Evolutionary conservation across 371 early-diverging fungal species (phyloP).

Genomic region (Apophysomyces variabilis): DNA sequence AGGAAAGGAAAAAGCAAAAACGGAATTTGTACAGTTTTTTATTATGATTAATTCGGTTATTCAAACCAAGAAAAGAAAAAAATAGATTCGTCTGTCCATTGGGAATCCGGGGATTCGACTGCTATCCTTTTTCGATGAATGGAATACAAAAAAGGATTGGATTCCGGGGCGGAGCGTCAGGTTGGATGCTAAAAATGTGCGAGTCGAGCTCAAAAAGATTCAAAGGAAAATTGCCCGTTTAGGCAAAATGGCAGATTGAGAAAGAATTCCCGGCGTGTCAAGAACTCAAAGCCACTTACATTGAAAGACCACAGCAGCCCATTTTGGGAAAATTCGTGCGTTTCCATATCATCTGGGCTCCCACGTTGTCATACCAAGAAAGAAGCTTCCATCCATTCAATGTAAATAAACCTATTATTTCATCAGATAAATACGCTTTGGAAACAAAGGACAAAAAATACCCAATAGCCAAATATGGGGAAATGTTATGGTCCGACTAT

Average conservation of each 20-base stretch:
- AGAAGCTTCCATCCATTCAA: constrained; percentile 1
- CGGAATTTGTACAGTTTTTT: neutral
- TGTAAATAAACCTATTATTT: too few relatives aligned
- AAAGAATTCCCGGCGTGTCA: constrained; percentile 1
- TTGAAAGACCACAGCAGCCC: neutral
- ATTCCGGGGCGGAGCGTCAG: neutral
- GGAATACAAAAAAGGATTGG: too few relatives aligned
- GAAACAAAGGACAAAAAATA: neutral
- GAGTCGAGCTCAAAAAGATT: neutral
- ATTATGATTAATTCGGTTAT: neutral
- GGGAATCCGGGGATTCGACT: constrained; percentile 10
- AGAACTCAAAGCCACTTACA: neutral
- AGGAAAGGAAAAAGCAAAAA: neutral
- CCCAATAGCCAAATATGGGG: constrained; percentile 4
- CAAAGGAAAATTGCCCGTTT: neutral
- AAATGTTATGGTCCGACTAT: constrained; percentile 1
- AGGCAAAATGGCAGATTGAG: neutral
- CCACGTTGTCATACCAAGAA: constrained; percentile 7
- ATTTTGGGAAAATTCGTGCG: constrained; percentile 9
- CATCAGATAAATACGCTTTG: neutral
- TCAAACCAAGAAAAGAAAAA: neutral
- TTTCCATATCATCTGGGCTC: neutral
- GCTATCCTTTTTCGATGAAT: neutral
- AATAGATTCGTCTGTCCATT: constrained; percentile 3
- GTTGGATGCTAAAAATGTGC: neutral